These are phyloP conservation scores for Mercurialis annua DNA, from an alignment of 345 rosid genomes.

Conservation along the genomic window DNA sequence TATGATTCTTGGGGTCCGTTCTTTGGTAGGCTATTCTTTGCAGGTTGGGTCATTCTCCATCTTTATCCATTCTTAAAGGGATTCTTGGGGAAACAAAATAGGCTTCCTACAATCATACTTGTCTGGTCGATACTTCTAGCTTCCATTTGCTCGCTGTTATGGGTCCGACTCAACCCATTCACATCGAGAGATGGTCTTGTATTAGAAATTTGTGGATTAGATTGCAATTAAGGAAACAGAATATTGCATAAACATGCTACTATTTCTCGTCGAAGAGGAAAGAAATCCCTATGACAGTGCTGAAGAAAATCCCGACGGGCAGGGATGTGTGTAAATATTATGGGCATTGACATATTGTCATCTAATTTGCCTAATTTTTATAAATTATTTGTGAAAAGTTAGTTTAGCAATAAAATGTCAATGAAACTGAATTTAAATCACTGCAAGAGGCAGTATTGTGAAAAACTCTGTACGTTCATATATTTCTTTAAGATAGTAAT, in stretches of 20 bases:
- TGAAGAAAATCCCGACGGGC: not conserved
- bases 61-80: constrained; percentile 71
- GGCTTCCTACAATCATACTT: constrained; percentile 56
- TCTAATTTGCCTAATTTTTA: not conserved
- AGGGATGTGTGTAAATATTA: constrained; percentile 2
- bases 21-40: constrained; percentile 54
- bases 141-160: constrained; percentile 52
- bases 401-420: too few species aligned
- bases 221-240: constrained; percentile 31
- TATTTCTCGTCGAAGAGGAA: not conserved
- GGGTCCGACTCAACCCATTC: constrained; percentile 64
- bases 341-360: not conserved
- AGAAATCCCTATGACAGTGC: constrained; percentile 7
- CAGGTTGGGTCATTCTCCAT: constrained; percentile 62
- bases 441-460: too few species aligned
- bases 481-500: too few species aligned
- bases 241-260: not conserved
- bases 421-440: too few species aligned
- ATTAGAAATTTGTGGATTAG: constrained; percentile 52
- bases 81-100: constrained; percentile 50
- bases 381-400: constrained; percentile 13
- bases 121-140: constrained; percentile 68
- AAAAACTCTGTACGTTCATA: too few species aligned
- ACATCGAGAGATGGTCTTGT: constrained; percentile 40
- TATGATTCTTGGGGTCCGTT: constrained; percentile 73